These are phyloP conservation scores for Lichtheimia corymbifera DNA, from an alignment of 371 early-diverging fungal species.

Conservation along the genomic window DNA sequence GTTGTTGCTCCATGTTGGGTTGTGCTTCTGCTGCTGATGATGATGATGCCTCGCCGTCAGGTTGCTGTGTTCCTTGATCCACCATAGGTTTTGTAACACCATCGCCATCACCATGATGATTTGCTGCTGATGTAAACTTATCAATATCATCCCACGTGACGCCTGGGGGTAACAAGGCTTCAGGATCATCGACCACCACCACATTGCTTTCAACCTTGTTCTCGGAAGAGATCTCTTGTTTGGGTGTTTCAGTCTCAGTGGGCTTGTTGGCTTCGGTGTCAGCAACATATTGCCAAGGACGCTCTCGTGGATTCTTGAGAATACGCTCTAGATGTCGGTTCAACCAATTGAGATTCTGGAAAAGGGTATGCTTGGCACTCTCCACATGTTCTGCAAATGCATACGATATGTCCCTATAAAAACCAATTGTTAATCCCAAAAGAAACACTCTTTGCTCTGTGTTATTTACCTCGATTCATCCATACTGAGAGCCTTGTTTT, in stretches of 20 bases:
- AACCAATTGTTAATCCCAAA: neutral
- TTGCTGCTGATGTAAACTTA: neutral
- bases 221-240: neutral
- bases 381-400: slow-evolving; percentile 54
- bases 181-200: slow-evolving; percentile 39
- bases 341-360: slow-evolving; percentile 68
- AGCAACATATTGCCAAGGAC: slow-evolving; percentile 1
- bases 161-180: slow-evolving; percentile 13
- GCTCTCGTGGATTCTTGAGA: slow-evolving; percentile 20
- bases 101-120: slow-evolving; percentile 8
- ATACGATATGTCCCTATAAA: slow-evolving; percentile 40
- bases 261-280: slow-evolving; percentile 2
- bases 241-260: neutral
- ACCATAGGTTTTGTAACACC: slow-evolving; percentile 30
- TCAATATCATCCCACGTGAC: neutral
- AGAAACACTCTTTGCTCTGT: neutral
- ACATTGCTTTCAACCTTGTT: slow-evolving; percentile 14
- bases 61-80: slow-evolving; percentile 14
- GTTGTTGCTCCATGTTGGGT: slow-evolving; percentile 4
- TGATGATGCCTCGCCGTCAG: slow-evolving; percentile 20
- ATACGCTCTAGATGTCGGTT: slow-evolving; percentile 51
- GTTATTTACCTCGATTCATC: slow-evolving; percentile 38
- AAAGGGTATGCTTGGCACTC: slow-evolving; percentile 35
- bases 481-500: slow-evolving; percentile 39
- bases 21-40: slow-evolving; percentile 10